Evolutionary conservation across 2,329 filamentous ascomycete species (phyloP), one percentile per base, ranked within the genome.

Genomic region (Ascochyta clinopodiicola): DNA sequence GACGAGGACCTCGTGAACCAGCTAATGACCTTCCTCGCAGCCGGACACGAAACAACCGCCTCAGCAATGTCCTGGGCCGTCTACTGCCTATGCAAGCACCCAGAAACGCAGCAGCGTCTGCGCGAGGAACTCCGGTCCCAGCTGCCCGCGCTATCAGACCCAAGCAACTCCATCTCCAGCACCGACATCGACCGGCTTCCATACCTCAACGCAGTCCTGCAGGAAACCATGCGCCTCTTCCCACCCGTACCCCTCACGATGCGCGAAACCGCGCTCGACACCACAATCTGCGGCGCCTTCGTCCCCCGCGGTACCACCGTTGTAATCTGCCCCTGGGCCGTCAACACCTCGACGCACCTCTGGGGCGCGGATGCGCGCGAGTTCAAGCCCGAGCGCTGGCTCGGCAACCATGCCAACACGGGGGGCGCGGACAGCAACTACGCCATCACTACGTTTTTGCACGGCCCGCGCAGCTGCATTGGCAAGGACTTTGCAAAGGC

Each of bases 11-110:
- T 96, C n/a, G 85, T 92, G 32, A 89, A 95, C 72, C 92, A 96
- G 76, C 84, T 95, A 71, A 95, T 96, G 90, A 96, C 91, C 0
- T 95, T 96, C 78, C 84, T 96, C 5, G 89, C 88, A 0, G 92
- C 92, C 0, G 81, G 79, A 37, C 80, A 86, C 60, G 83, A 86
- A 72, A 86, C 84, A 0, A 85, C 83, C 7, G 81, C 83, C 2
- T 78, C 76, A 13, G 78, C 82, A 17, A 72, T 85, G 53, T 80
- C 79, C 31, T 86, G 83, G 82, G 79, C 82, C 10, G 75, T 81
- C 31, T 85, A 84, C 65, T 73, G 81, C 3, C 75, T 86, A 1
- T 80, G 79, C 64, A 77, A 77, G 21, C 63, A 86, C 59, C 82
- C 81, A 0, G 74, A 79, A 1, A 66, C 79, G 1, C 84, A 86